phyloP scores from a whole-genome alignment of 176 grass and related monocot genomes.

The Urochloa ruziziensis region DNA sequence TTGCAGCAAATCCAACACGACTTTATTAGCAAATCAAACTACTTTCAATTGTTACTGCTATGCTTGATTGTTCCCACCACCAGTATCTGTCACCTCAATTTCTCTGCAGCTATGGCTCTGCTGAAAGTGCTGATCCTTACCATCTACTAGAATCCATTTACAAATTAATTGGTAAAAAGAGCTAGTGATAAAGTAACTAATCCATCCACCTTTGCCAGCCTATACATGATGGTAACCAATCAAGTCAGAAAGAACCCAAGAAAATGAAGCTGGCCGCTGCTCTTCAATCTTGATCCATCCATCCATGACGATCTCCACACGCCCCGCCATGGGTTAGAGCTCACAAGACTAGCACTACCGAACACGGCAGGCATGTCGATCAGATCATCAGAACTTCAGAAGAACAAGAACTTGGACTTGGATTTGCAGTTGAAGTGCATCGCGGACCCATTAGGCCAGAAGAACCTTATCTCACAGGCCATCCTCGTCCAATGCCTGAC shows the following conservation, averaged over 20 bases:
- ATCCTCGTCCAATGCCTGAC: constrained; percentile 52
- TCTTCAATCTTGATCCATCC: constrained; percentile 9
- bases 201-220: background rate
- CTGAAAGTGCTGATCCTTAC: background rate
- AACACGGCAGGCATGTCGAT: background rate
- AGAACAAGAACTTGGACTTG: constrained; percentile 34
- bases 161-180: background rate
- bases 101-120: background rate
- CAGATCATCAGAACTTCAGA: background rate
- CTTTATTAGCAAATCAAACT: background rate
- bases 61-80: background rate
- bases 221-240: background rate
- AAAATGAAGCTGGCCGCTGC: background rate
- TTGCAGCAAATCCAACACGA: background rate
- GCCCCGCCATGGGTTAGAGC: background rate
- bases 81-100: background rate
- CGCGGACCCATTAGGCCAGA: constrained; percentile 44
- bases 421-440: constrained; percentile 44
- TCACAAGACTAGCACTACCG: background rate
- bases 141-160: background rate
- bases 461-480: constrained; percentile 51
- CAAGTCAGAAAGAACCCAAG: background rate
- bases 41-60: background rate
- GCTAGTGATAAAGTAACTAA: background rate
- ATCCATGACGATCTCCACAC: background rate